phyloP scores from a whole-genome alignment of 495 filamentous ascomycete genomes.

The Talaromyces ruber region DNA sequence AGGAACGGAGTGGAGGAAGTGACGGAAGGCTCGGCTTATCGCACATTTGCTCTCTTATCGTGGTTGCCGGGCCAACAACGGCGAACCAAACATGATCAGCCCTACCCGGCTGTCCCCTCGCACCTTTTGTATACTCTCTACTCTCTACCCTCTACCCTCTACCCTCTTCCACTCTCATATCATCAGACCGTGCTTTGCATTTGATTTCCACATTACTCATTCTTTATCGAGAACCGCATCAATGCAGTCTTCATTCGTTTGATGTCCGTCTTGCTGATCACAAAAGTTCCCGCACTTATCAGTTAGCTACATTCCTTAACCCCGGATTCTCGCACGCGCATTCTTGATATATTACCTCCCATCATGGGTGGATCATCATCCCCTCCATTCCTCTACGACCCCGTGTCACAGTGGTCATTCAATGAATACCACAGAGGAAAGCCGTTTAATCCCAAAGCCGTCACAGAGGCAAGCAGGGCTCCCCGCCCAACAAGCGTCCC shows the following conservation, averaged over 20 bases:
- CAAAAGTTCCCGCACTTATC: constrained; percentile 1
- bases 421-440: constrained; percentile 24
- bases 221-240: background rate
- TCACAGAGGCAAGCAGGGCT: constrained; percentile 63
- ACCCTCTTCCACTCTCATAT: background rate
- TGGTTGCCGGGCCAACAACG: constrained; percentile 1
- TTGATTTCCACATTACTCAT: background rate
- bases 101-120: background rate
- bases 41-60: background rate
- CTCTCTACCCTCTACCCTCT: background rate
- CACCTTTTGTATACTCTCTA: background rate
- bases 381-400: constrained; percentile 73
- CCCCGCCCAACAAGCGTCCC: constrained; percentile 48
- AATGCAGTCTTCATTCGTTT: constrained; percentile 1
- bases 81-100: constrained; percentile 1
- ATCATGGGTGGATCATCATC: constrained; percentile 46
- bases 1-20: background rate
- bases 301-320: constrained; percentile 21
- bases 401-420: constrained; percentile 38
- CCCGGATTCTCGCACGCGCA: constrained; percentile 17
- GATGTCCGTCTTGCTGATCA: background rate
- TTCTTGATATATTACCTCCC: constrained; percentile 11
- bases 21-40: background rate
- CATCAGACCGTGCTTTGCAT: background rate
- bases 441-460: constrained; percentile 73